phyloP scores from a whole-genome alignment of 805 yeast species.

The Ogataea minuta region DNA sequence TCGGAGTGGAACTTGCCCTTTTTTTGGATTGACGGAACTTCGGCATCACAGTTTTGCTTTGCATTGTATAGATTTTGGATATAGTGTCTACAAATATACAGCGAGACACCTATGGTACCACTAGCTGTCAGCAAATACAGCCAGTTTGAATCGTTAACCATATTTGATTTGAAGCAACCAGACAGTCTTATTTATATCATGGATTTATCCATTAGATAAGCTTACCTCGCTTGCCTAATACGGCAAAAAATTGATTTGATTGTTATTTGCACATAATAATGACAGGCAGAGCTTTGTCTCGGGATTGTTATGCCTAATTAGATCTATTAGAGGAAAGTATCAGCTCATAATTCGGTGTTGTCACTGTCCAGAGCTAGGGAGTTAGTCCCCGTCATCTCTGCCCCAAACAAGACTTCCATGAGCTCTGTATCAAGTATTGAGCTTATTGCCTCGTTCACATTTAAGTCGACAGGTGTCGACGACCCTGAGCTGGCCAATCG shows the following conservation, averaged over 20 bases:
- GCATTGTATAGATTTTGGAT: slow-evolving; percentile 7
- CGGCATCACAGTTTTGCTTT: slow-evolving; percentile 2
- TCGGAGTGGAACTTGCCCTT: slow-evolving; percentile 25
- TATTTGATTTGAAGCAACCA: not conserved
- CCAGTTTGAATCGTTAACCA: slow-evolving; percentile 15
- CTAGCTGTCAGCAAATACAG: slow-evolving; percentile 25
- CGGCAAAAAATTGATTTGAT: slow-evolving; percentile 21
- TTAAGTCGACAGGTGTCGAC: slow-evolving; percentile 12
- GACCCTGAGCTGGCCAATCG: slow-evolving; percentile 4
- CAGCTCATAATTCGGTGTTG: slow-evolving; percentile 6
- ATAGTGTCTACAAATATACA: slow-evolving; percentile 20
- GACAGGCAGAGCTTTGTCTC: slow-evolving; percentile 6
- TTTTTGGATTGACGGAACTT: slow-evolving; percentile 4
- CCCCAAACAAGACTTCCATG: slow-evolving; percentile 34
- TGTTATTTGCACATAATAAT: slow-evolving; percentile 4
- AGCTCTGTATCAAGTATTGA: slow-evolving; percentile 32
- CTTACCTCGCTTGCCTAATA: slow-evolving; percentile 13
- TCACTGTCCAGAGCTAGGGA: slow-evolving; percentile 4
- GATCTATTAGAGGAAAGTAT: not conserved
- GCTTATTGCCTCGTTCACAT: slow-evolving; percentile 29
- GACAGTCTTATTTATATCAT: not conserved
- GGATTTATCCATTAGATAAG: slow-evolving; percentile 2
- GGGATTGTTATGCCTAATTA: slow-evolving; percentile 9
- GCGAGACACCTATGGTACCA: slow-evolving; percentile 22
- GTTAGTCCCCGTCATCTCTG: slow-evolving; percentile 19